Evolutionary conservation across 164 flowering plant species (phyloP).

Genomic region (Cinnamomum micranthum): DNA sequence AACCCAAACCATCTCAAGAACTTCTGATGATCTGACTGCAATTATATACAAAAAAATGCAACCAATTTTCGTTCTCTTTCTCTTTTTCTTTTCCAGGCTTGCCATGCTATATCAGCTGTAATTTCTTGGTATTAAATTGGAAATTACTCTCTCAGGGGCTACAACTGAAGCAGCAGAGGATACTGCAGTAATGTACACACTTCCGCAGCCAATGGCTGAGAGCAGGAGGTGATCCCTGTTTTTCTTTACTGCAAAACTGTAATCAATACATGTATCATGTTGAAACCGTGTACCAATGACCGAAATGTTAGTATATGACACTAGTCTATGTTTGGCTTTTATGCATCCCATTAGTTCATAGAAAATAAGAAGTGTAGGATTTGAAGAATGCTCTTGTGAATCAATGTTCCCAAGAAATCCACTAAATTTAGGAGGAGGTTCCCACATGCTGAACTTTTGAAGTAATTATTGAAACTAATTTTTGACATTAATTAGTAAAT

Average conservation of each 20-base stretch:
- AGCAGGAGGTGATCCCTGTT: constrained; percentile 55
- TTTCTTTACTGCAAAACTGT: not conserved
- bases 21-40: not conserved
- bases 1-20: not conserved
- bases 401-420: too few species aligned
- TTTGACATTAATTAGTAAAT: too few species aligned
- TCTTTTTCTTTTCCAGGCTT: not conserved
- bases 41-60: not conserved
- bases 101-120: not conserved
- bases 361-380: too few species aligned
- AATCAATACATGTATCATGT: too few species aligned
- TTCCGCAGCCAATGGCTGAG: constrained; percentile 81
- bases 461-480: too few species aligned
- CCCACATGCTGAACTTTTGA: too few species aligned
- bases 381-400: too few species aligned
- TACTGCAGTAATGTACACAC: constrained; percentile 38
- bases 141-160: constrained; percentile 30
- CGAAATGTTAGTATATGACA: too few species aligned
- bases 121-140: not conserved
- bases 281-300: too few species aligned
- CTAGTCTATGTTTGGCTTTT: too few species aligned
- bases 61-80: not conserved
- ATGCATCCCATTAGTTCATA: too few species aligned
- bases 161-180: constrained; percentile 41
- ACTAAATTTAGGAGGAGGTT: too few species aligned